Evolutionary conservation across 495 filamentous ascomycete species (phyloP).

Genomic region (Tuber borchii): DNA sequence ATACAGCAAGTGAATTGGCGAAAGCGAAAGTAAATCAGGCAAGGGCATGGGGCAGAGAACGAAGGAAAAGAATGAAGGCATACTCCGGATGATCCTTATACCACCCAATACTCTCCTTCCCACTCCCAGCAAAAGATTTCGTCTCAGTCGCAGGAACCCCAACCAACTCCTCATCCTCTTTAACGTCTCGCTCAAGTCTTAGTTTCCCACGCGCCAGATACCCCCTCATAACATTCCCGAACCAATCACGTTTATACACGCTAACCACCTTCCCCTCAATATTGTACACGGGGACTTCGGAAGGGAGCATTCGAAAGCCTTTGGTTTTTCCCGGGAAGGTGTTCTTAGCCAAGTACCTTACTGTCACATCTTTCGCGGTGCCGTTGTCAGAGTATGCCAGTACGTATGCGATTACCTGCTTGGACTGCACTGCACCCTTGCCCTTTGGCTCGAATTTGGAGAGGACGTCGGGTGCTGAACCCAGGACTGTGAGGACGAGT

Average conservation of each 20-base stretch:
- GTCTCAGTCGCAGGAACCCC: conserved; percentile 3
- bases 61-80: not conserved
- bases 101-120: conserved; percentile 34
- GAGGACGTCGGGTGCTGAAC: conserved; percentile 64
- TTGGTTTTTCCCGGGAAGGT: conserved; percentile 87
- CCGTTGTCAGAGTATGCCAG: conserved; percentile 77
- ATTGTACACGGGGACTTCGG: conserved; percentile 74
- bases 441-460: conserved; percentile 76
- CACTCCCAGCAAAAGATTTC: not conserved
- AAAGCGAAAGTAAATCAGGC: not conserved
- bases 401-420: conserved; percentile 88
- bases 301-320: conserved; percentile 65
- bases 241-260: conserved; percentile 78
- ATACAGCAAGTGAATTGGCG: not conserved
- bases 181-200: conserved; percentile 54
- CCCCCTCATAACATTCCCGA: conserved; percentile 64
- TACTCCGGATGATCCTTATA: conserved; percentile 37
- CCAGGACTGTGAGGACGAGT: conserved; percentile 58
- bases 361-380: conserved; percentile 90
- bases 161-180: conserved; percentile 53
- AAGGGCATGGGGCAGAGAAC: not conserved
- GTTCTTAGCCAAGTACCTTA: conserved; percentile 78
- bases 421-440: conserved; percentile 69
- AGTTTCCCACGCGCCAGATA: conserved; percentile 48
- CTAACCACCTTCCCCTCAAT: conserved; percentile 61